Base-by-base conservation (phyloP, 2,329 filamentous ascomycete species). In the Aureobasidium sp. region DNA sequence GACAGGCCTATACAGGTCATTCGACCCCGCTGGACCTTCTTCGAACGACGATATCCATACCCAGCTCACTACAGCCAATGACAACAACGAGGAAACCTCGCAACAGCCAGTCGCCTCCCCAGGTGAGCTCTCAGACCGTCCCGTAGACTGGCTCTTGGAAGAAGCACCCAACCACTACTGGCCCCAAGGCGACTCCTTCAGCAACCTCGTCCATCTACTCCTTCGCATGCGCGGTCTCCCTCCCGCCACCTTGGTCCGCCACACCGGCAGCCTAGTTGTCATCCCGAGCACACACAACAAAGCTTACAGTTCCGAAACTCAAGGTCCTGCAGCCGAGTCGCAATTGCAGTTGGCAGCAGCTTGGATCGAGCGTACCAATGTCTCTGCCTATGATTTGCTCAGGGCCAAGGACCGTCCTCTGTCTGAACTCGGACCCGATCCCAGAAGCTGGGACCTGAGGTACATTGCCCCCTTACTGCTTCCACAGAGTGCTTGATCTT, bases 151-250 rank as follows among this genome's bases (percentile, higher is more conserved):
- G 82, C 81, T 82, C 3, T 74, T 85, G 11, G 78, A 83, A 64
- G 78, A 77, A 63, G 74, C 76, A 5, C 80, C 82, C 1, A 72
- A 74, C 0, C 75, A 78, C 48, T 82, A 82, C 65, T 81, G 77
- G 50, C 76, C 75, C 50, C 82, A 85, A 70, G 83, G 81, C 44
- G 79, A 83, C 59, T 77, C 77, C n/a, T 84, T 86, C 64, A 77
- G 81, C 25, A 79, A 82, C 57, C 79, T 85, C 37, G 71, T 85
- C 4, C 77, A 79, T 61, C 83, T 83, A 76, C 72, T 85, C 36
- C 73, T 85, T 51, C 80, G 80, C 64, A 83, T 85, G 79, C 80
- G 83, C 7, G 74, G 72, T 13, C 73, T 80, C 5, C 76, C 75
- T 4, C 78, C 77, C 0, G 75, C 73, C 54, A 75, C 73, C 4